These are phyloP conservation scores for Ophiostoma populinum DNA, from an alignment of 2,329 filamentous ascomycete species.

Conservation along the genomic window DNA sequence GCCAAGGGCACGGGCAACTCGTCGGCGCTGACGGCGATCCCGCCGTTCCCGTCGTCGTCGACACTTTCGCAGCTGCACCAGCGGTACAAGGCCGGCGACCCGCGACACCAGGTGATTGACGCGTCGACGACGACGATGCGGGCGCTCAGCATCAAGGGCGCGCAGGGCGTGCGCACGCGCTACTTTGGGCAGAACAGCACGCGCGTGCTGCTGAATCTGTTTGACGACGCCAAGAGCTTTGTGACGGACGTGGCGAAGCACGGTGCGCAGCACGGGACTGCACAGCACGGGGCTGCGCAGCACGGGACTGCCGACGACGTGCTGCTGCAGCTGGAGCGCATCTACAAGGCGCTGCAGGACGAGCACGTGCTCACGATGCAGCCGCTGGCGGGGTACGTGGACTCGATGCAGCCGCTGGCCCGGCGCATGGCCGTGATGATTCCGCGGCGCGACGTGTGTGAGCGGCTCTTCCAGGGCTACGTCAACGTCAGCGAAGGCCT, in stretches of 20 bases:
- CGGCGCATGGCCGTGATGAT: constrained; percentile 41
- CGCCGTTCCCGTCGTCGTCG: constrained; percentile 10
- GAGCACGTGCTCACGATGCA: constrained; percentile 28
- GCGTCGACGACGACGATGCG: constrained; percentile 25
- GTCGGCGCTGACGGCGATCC: constrained; percentile 6
- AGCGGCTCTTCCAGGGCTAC: constrained; percentile 31
- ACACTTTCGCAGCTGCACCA: constrained; percentile 13
- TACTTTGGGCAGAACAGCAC: constrained; percentile 36
- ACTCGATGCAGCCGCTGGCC: constrained; percentile 39
- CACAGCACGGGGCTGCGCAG: too few relatives aligned
- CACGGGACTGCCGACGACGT: constrained; percentile 24
- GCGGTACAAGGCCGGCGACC: constrained; percentile 6
- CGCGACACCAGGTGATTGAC: constrained; percentile 6
- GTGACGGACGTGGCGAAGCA: constrained; percentile 25
- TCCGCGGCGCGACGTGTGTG: constrained; percentile 30
- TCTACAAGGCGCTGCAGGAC: constrained; percentile 30
- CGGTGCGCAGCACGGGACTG: too few relatives aligned
- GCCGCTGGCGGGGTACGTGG: constrained; percentile 38
- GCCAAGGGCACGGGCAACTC: constrained; percentile 22
- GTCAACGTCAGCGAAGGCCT: constrained; percentile 33
- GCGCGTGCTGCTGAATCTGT: constrained; percentile 36
- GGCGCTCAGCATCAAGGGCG: constrained; percentile 32
- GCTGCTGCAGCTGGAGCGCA: constrained; percentile 26
- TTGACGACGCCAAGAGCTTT: constrained; percentile 35
- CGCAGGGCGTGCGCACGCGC: constrained; percentile 26